Evolutionary conservation across 768 basidiomycete genomes (phyloP), one percentile per base, ranked within the genome.

Genomic region (Suillus placidus): DNA sequence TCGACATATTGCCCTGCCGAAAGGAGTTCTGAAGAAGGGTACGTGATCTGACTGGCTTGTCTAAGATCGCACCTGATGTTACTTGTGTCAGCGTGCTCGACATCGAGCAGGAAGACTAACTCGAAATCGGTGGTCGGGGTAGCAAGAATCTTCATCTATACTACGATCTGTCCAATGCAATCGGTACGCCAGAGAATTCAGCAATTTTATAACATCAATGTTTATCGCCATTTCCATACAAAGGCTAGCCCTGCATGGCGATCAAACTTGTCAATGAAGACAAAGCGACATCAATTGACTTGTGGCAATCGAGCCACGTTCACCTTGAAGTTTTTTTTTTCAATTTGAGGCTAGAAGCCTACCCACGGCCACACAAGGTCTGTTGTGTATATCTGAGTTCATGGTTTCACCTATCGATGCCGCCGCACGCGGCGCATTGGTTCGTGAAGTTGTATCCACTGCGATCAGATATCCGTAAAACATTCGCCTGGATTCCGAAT

Each of bases 1-100:
- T 94, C 92, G 13, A 92, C 94, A 3, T 99, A 96, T 71, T 92
- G 90, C 65, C 96, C 96, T 14, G 87, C 92, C 2, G 90, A 90
- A 66, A 78, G 86, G 49, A 90, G 93, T 72, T 96, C 95, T 0
- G 93, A 95, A 74, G 90, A 92, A 79, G 93, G 91, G 91, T 91
- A 60, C 66, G 83, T 70, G 20, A 34, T 56, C 72, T 30, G 26
- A 26, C 18, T 60, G 6, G 23, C 18, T 32, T 40, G 18, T 42
- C 40, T 43, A 23, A 60, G 40, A 20, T 43, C 6, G 12, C 18
- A 30, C 10, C 40, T 60, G 40, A 60, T 60, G 26, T 30, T 13
- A 18, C 23, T 30, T 30, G 58, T 30, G 6, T 42, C 26, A 60
- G 58, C 7, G 58, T 60, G 18, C 58, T 60, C 10, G 40, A 32